Conservation (phyloP, 768 basidiomycete genomes). For the Lactarius pseudohatsudake region DNA sequence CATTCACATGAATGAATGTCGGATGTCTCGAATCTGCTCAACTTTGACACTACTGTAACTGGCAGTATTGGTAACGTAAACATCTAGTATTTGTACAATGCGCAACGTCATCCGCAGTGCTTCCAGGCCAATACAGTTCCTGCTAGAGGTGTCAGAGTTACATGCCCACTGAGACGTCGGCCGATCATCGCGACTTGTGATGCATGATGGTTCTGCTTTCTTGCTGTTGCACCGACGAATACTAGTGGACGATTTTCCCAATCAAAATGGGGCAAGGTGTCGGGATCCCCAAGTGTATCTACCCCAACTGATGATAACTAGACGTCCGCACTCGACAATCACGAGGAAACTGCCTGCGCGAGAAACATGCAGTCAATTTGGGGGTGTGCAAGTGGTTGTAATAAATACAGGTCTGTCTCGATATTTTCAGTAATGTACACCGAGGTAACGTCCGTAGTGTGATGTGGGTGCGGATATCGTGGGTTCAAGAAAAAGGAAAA, state of each 20-base stretch:
- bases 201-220: background rate
- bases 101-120: background rate
- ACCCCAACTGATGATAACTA: background rate
- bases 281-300: background rate
- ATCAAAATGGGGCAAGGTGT: background rate
- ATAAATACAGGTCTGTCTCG: background rate
- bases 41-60: background rate
- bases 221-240: background rate
- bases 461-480: background rate
- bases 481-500: background rate
- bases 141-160: background rate
- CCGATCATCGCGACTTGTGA: background rate
- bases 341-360: background rate
- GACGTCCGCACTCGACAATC: background rate
- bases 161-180: background rate
- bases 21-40: background rate
- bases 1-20: background rate
- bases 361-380: background rate
- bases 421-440: background rate
- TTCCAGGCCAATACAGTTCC: background rate
- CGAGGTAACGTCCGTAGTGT: background rate
- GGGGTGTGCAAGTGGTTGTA: background rate
- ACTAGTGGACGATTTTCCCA: background rate
- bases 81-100: background rate
- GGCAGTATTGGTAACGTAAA: background rate